Evolutionary conservation across 2,329 filamentous ascomycete genomes (phyloP).

Genomic region (Apiospora phragmitis): DNA sequence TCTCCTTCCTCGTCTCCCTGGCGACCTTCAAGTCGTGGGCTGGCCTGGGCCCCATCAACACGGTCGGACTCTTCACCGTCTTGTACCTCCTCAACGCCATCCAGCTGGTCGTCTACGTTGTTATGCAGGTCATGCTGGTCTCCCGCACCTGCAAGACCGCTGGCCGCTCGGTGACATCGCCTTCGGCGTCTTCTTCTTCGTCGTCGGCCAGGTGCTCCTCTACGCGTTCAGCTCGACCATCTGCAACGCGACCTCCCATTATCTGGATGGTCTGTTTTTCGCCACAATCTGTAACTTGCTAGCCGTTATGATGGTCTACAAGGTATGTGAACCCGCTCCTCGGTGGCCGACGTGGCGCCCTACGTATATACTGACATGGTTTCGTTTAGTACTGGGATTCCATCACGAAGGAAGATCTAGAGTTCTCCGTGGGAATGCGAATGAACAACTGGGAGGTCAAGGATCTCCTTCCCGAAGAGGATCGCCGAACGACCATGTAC

Average conservation of each 20-base stretch:
- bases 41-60: constrained; percentile 81
- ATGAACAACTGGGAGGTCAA: constrained; percentile 99
- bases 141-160: constrained; percentile 88
- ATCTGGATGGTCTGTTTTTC: constrained; percentile 92
- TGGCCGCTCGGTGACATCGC: constrained; percentile 93
- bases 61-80: constrained; percentile 85
- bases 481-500: constrained; percentile 72
- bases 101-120: constrained; percentile 80
- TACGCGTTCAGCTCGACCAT: constrained; percentile 87
- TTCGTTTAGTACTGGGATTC: constrained; percentile 91
- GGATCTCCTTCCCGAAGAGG: constrained; percentile 80
- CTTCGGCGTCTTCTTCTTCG: constrained; percentile 89
- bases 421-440: constrained; percentile 94
- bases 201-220: constrained; percentile 87
- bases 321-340: constrained; percentile 52
- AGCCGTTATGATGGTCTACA: constrained; percentile 99
- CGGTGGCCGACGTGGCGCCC: background rate
- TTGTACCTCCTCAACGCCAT: constrained; percentile 90
- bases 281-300: constrained; percentile 91
- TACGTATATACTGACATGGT: constrained; percentile 13
- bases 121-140: constrained; percentile 87
- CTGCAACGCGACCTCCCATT: constrained; percentile 83
- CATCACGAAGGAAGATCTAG: constrained; percentile 96
- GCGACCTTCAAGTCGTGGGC: constrained; percentile 93
- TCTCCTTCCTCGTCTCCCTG: constrained; percentile 84